Base-by-base conservation (phyloP, 2,329 filamentous ascomycete species). In the Xylogone sp. region DNA sequence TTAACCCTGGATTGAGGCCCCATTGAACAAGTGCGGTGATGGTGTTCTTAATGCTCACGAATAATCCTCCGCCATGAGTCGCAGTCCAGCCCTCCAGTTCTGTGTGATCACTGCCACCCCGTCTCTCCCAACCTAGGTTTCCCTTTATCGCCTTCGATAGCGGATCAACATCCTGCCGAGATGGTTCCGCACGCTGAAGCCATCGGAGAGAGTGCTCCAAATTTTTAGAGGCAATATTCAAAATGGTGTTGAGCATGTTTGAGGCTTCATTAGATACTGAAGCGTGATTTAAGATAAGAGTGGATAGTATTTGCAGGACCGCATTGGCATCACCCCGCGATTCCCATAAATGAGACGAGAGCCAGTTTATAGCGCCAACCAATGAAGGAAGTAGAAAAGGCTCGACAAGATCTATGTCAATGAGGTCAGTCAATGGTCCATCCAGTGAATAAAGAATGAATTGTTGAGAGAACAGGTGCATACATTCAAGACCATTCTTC, bases 301-400 rank as follows among this genome's bases (percentile, higher is more conserved):
- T 78, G 52, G 88, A 83, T 8, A 94, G 72, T 21, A 92, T 83
- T 57, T 85, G 83, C 53, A 93, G 76, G 18, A 89, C 75, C 3
- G 87, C 79, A 59, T 83, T 83, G 52, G 87, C 80, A 59, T 89
- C 83, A 16, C 78, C 76, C 13, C 81, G 79, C 53, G 85, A 80
- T 48, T 84, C 77, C 75, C 85, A 86, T 3, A 90, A 80, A 58
- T 88, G 83, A 50, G 84, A 81, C 1, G 83, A 78, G 53, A 94
- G 76, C 73, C 87, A 93, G 2, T 78, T 76, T 13, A 93, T 78
- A 0, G 86, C 88, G 4, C 86, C 83, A 2, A 93, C 82, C 0
- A 94, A 75, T 0, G 88, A 88, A 0, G 90, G 89, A n/a, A 93
- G 71, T 2, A 94, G 71, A 56, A 92, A 92, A 0, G 88, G 88